These are phyloP conservation scores for Syzygium malaccense DNA, from an alignment of 441 rosid species.

Conservation along the genomic window DNA sequence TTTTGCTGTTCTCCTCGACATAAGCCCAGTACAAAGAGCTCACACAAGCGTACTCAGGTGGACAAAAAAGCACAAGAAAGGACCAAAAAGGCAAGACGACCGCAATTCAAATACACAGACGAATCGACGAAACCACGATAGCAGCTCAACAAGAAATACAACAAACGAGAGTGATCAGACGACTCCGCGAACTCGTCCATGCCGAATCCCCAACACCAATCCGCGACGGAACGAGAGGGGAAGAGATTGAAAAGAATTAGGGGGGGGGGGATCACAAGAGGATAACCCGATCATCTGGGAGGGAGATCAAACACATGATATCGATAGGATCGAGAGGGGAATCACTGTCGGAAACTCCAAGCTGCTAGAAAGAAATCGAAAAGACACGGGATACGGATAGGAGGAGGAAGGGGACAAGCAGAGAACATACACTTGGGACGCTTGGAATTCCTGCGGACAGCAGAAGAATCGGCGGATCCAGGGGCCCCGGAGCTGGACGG, in stretches of 20 bases:
- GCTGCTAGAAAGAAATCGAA: neutral
- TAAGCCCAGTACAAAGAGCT: neutral
- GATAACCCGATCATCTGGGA: neutral
- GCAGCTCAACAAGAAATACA: neutral
- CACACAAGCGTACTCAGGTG: neutral
- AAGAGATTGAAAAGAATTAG: neutral
- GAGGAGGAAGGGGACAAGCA: neutral
- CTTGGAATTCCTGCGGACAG: constrained; percentile 22
- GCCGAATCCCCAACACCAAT: neutral
- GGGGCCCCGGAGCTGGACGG: constrained; percentile 25
- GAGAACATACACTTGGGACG: constrained; percentile 34
- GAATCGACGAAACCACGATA: neutral
- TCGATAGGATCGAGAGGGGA: neutral
- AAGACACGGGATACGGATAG: neutral
- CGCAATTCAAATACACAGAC: neutral
- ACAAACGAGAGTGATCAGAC: neutral
- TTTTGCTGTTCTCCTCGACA: neutral
- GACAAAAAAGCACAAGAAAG: neutral
- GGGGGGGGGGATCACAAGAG: neutral
- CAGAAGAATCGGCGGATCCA: constrained; percentile 29
- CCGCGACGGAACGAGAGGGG: neutral
- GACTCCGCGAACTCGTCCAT: constrained; percentile 4
- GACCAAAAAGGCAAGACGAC: neutral
- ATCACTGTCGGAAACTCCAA: neutral
- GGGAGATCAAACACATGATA: neutral